Percentiles rank a stretch among this genome's conserved stretches.
These are phyloP conservation scores for Diaporthe eres DNA, from an alignment of 2,329 filamentous ascomycete species.

Conservation along the genomic window DNA sequence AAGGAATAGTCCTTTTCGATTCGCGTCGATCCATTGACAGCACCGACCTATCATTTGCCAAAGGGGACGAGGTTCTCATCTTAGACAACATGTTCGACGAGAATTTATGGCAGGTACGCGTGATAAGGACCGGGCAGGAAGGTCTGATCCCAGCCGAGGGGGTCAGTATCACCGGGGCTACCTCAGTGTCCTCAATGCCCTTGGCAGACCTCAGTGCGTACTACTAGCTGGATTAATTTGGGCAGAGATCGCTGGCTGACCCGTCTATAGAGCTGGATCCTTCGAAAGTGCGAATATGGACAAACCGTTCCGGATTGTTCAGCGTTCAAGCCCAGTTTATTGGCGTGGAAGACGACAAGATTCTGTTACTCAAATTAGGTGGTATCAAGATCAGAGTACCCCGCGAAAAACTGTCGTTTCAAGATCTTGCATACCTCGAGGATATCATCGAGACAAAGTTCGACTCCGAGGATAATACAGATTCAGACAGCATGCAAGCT, in stretches of 20 bases:
- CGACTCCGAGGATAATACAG: not conserved
- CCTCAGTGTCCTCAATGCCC: not conserved
- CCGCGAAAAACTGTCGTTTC: not conserved
- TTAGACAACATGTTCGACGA: not conserved
- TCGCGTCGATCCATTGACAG: too few species aligned
- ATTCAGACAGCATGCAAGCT: not conserved
- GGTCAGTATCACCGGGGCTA: not conserved
- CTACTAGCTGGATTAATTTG: not conserved
- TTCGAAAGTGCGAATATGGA: not conserved
- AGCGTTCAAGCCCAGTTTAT: not conserved
- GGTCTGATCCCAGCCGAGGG: not conserved
- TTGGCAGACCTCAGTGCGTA: not conserved
- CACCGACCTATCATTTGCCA: not conserved
- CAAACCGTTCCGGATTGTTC: not conserved
- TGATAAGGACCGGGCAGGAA: not conserved
- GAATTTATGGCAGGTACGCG: not conserved
- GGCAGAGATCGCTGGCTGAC: too few species aligned
- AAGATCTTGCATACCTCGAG: not conserved
- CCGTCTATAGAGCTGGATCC: not conserved
- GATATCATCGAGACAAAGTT: not conserved
- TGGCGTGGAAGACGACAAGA: not conserved
- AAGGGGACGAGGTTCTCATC: not conserved
- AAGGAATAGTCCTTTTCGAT: not conserved
- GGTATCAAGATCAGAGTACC: not conserved
- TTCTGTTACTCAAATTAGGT: not conserved